These are phyloP conservation scores for Dendryphion nanum DNA, from an alignment of 2,329 filamentous ascomycete species.

Conservation along the genomic window DNA sequence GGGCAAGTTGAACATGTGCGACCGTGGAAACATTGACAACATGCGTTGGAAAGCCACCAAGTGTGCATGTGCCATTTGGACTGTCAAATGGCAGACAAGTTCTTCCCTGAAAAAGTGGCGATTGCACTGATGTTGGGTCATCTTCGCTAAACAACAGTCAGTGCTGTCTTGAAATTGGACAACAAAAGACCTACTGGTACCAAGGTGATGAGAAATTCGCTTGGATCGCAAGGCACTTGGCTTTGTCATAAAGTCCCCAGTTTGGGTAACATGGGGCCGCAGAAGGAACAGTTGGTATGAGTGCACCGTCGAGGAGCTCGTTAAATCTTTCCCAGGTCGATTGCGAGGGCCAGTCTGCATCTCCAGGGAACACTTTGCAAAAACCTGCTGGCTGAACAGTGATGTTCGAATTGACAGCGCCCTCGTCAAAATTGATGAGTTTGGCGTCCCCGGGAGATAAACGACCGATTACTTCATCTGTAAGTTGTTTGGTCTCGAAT, in stretches of 20 bases:
- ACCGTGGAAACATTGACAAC: slow-evolving; percentile 6
- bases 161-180: background rate
- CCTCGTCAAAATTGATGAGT: slow-evolving; percentile 10
- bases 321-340: slow-evolving; percentile 28
- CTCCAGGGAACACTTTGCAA: slow-evolving; percentile 5
- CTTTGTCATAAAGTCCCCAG: slow-evolving; percentile 4
- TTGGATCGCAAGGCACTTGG: slow-evolving; percentile 3
- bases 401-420: slow-evolving; percentile 2
- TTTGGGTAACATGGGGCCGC: slow-evolving; percentile 29
- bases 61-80: slow-evolving; percentile 5
- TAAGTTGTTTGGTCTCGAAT: slow-evolving; percentile 10
- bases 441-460: slow-evolving; percentile 5
- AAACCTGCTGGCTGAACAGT: background rate
- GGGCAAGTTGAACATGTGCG: slow-evolving; percentile 5
- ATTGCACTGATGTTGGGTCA: slow-evolving; percentile 23
- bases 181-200: background rate
- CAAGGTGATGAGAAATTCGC: too few species aligned
- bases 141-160: slow-evolving; percentile 1
- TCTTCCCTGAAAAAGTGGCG: slow-evolving; percentile 20
- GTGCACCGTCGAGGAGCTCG: slow-evolving; percentile 27
- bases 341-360: slow-evolving; percentile 4
- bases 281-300: slow-evolving; percentile 33
- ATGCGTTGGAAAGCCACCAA: slow-evolving; percentile 6
- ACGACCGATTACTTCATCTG: slow-evolving; percentile 3
- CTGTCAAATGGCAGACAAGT: slow-evolving; percentile 17